These are phyloP conservation scores for Calonectria honghensis DNA, from an alignment of 2,329 filamentous ascomycete genomes.

Conservation along the genomic window DNA sequence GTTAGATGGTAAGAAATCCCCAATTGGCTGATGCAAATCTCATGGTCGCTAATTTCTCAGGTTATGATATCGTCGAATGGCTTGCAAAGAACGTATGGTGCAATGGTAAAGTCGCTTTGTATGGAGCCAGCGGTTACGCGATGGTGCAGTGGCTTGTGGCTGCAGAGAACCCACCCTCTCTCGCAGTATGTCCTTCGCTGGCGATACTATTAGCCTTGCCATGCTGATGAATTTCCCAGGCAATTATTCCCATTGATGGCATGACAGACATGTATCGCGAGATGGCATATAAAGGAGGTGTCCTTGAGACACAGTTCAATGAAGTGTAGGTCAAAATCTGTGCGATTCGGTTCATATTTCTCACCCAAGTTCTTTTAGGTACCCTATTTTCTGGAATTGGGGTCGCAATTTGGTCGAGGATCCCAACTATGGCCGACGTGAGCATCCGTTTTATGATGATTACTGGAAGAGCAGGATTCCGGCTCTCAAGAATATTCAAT, in stretches of 20 bases:
- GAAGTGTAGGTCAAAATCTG: neutral
- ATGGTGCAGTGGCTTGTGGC: slow-evolving; percentile 20
- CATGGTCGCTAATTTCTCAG: neutral
- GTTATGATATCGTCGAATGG: slow-evolving; percentile 5
- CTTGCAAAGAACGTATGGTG: neutral
- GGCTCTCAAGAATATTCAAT: neutral
- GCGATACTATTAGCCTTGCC: accelerated
- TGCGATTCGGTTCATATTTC: too few species aligned
- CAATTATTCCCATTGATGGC: neutral
- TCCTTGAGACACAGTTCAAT: neutral
- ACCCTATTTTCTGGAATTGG: slow-evolving; percentile 6
- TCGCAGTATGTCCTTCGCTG: neutral
- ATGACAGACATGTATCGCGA: slow-evolving; percentile 9
- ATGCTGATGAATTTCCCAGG: neutral
- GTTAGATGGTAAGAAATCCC: neutral
- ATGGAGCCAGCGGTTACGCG: neutral
- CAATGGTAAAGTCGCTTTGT: slow-evolving; percentile 2
- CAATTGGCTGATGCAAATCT: neutral
- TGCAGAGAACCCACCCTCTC: neutral
- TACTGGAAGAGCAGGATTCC: slow-evolving; percentile 12
- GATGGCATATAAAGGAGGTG: slow-evolving; percentile 13
- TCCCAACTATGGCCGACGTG: neutral
- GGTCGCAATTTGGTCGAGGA: neutral
- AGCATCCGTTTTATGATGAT: neutral
- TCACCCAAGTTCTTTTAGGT: neutral